Conservation (phyloP, 257 asterid species). For the Capsicum chinense region DNA sequence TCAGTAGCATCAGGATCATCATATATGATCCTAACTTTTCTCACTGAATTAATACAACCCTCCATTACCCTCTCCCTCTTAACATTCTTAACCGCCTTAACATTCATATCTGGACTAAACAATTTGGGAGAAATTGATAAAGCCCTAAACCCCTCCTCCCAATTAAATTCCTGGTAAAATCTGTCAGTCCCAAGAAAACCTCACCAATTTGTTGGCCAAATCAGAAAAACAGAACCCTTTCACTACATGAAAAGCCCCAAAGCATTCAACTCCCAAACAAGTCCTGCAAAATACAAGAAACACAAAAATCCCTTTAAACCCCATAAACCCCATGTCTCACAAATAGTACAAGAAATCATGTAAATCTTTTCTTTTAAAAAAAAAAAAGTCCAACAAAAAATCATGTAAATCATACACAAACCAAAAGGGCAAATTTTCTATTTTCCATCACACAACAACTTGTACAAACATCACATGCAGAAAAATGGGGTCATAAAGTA, state of each 20-base stretch:
- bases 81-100: neutral
- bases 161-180: neutral
- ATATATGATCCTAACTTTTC: constrained; percentile 36
- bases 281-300: constrained; percentile 29
- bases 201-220: neutral
- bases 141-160: constrained; percentile 12
- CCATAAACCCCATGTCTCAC: constrained; percentile 30
- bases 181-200: constrained; percentile 34
- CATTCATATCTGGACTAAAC: neutral
- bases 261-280: constrained; percentile 35
- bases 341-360: constrained; percentile 5
- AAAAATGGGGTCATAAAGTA: neutral
- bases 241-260: constrained; percentile 33
- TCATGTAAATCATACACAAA: neutral
- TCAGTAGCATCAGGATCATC: constrained; percentile 52
- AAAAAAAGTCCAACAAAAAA: neutral
- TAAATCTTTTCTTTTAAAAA: neutral
- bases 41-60: constrained; percentile 9
- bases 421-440: neutral
- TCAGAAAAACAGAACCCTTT: constrained; percentile 5
- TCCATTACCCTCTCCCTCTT: neutral
- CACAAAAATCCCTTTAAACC: constrained; percentile 30
- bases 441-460: neutral
- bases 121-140: neutral
- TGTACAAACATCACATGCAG: neutral